phyloP scores from a whole-genome alignment of 2,329 filamentous ascomycete genomes.

The Sarocladium brachiariae region DNA sequence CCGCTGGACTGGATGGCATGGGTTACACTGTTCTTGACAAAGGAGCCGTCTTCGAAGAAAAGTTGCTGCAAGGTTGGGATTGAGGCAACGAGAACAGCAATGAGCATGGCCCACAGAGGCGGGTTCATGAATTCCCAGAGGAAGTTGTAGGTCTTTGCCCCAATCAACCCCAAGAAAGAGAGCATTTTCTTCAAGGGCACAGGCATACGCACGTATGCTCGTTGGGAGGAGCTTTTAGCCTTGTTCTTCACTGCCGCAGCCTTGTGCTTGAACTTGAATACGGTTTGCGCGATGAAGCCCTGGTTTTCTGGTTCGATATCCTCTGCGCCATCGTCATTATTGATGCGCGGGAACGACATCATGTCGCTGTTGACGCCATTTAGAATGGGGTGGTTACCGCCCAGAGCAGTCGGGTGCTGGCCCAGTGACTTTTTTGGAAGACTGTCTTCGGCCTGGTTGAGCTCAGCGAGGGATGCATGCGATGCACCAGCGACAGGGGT shows the following conservation, averaged over 20 bases:
- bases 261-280: slow-evolving; percentile 25
- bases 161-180: slow-evolving; percentile 11
- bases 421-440: slow-evolving; percentile 24
- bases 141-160: slow-evolving; percentile 47
- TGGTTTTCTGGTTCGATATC: slow-evolving; percentile 25
- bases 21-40: slow-evolving; percentile 88
- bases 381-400: slow-evolving; percentile 22
- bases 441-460: slow-evolving; percentile 38
- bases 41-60: slow-evolving; percentile 85
- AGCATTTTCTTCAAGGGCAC: slow-evolving; percentile 25
- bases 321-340: slow-evolving; percentile 30
- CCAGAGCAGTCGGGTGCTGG: slow-evolving; percentile 19
- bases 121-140: slow-evolving; percentile 91
- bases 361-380: slow-evolving; percentile 42
- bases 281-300: slow-evolving; percentile 33
- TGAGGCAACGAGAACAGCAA: slow-evolving; percentile 78
- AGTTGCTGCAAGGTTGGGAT: slow-evolving; percentile 73
- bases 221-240: slow-evolving; percentile 17
- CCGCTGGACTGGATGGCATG: slow-evolving; percentile 79
- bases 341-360: slow-evolving; percentile 55
- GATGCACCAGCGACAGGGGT: slow-evolving; percentile 48
- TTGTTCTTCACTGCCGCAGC: slow-evolving; percentile 17
- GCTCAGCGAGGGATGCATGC: slow-evolving; percentile 40
- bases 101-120: slow-evolving; percentile 85
- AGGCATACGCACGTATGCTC: slow-evolving; percentile 28